A percentile compares a stretch with the other conserved stretches of the same genome.
Evolutionary conservation across 306 rosid species (phyloP).

Genomic region (Citrullus colocynthis): DNA sequence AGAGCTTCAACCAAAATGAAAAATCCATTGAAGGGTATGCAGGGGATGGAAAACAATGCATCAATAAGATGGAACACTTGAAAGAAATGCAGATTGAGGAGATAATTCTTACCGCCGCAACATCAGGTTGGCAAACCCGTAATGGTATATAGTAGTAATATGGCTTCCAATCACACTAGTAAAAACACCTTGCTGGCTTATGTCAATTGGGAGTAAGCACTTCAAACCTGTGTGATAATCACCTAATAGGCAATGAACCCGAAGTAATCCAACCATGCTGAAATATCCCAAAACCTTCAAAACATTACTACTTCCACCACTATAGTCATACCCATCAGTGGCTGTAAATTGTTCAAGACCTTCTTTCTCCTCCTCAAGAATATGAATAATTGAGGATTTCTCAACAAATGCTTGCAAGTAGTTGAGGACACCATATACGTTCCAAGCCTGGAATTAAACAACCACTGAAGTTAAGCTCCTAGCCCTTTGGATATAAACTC

Average conservation of each 20-base stretch:
- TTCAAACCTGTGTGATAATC: slow-evolving; percentile 90
- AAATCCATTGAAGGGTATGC: background rate
- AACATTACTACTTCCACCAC: slow-evolving; percentile 92
- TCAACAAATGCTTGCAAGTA: slow-evolving; percentile 92
- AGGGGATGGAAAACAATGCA: background rate
- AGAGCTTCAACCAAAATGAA: background rate
- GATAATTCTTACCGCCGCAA: slow-evolving; percentile 51
- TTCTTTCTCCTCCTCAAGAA: slow-evolving; percentile 82
- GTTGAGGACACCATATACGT: slow-evolving; percentile 83
- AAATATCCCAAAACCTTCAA: slow-evolving; percentile 97
- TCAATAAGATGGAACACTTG: background rate
- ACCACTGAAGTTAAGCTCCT: background rate
- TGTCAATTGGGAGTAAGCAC: slow-evolving; percentile 70
- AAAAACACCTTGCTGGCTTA: slow-evolving; percentile 79
- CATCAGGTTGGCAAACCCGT: slow-evolving; percentile 96
- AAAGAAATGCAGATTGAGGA: background rate
- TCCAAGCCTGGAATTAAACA: slow-evolving; percentile 62
- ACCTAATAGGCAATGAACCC: slow-evolving; percentile 93
- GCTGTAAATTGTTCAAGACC: slow-evolving; percentile 79
- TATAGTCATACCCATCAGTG: slow-evolving; percentile 85
- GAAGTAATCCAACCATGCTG: slow-evolving; percentile 89
- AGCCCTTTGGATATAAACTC: background rate
- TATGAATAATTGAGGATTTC: slow-evolving; percentile 69
- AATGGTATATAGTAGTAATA: slow-evolving; percentile 82
- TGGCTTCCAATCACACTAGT: slow-evolving; percentile 84